phyloP scores from a whole-genome alignment of 1,284 basidiomycete genomes.

The Schizophyllum amplum region DNA sequence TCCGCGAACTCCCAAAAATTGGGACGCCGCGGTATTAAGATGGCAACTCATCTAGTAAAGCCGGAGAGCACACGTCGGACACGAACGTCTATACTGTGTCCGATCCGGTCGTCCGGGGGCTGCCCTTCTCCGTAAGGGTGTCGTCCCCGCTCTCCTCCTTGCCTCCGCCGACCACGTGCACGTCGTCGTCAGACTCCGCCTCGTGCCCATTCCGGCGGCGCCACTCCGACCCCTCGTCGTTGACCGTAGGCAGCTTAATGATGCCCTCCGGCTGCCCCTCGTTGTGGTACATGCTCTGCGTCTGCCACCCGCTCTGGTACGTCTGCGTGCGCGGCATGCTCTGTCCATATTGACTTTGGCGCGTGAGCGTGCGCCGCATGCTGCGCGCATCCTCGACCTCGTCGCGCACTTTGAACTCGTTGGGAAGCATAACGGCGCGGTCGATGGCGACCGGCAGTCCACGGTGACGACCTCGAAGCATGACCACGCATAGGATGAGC shows the following conservation, averaged over 20 bases:
- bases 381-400: neutral
- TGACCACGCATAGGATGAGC: conserved; percentile 77
- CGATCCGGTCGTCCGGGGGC: neutral
- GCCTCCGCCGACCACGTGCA: neutral
- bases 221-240: neutral
- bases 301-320: neutral
- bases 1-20: no score
- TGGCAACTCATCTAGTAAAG: no score
- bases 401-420: conserved; percentile 31
- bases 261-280: neutral
- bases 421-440: conserved; percentile 73
- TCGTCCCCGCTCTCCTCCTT: neutral
- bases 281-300: neutral
- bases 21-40: no score
- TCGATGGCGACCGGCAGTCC: conserved; percentile 86
- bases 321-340: neutral
- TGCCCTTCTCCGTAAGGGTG: neutral
- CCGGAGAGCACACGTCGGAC: no score
- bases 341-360: neutral
- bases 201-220: neutral
- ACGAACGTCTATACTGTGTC: neutral
- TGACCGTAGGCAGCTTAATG: neutral
- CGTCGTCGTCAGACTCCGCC: neutral
- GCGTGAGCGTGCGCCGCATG: neutral
- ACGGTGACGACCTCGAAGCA: conserved; percentile 91